Evolutionary conservation across 2,329 filamentous ascomycete species (phyloP), one percentile per base, ranked within the genome.

Genomic region (Dactylonectria estremocensis): DNA sequence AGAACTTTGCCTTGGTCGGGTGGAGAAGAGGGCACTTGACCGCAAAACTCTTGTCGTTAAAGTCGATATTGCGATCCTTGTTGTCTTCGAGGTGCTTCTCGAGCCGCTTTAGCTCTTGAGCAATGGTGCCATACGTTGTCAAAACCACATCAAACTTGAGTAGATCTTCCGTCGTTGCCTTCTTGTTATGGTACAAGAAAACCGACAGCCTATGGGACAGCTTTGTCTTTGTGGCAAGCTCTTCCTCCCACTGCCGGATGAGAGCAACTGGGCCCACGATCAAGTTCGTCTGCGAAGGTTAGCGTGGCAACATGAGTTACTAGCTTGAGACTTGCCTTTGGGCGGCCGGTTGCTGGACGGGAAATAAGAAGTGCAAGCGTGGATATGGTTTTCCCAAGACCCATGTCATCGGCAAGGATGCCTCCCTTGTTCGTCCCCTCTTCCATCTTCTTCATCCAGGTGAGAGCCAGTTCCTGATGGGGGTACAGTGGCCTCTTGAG

Each of bases 361-460:
- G 89, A 87, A 13, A 94, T 84, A 72, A 97, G 92, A 49, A 97
- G 86, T 4, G 95, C 89, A 22, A 98, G 84, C 5, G 93, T 91
- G 68, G 95, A 94, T 24, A 97, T 91, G 0, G 95, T 97, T 82
- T 97, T 97, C 18, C 95, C 95, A 10, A 97, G 81, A 3, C 95
- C 95, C 95, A 97, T 98, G 76, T 97, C 95, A 78, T 98, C 95
- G 2, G 94, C 94, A 16, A 97, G 85, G 62, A 97, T 95, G 45
- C 95, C 95, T n/a, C 95, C 95, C 74, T 92, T 94, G 75, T 92
- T 94, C 60, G 91, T 86, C 9, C 93, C 90, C 18, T 86, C 88
- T 78, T 97, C 95, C 78, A 93, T 94, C n/a, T 90, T 86, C 53
- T 91, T 86, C 87, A 97, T 90, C 95, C 95, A 97, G 13, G 91